Percentiles rank a stretch among this genome's conserved stretches.
phyloP scores from a whole-genome alignment of 2,329 filamentous ascomycete species.

The Penicillium sp. region DNA sequence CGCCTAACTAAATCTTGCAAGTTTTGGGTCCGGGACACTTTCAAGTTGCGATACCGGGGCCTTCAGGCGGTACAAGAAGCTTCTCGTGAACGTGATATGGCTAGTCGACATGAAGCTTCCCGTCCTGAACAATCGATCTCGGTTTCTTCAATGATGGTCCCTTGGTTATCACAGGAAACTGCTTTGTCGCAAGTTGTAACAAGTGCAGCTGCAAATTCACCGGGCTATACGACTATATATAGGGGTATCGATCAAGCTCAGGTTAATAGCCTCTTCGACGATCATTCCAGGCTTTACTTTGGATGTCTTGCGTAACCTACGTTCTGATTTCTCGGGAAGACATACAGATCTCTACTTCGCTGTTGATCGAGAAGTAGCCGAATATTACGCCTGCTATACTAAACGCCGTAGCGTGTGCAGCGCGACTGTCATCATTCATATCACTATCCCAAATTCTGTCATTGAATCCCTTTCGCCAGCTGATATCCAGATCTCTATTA shows the following conservation, averaged over 20 bases:
- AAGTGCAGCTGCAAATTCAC: background rate
- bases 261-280: background rate
- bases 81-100: background rate
- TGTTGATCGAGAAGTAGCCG: background rate
- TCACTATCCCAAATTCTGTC: background rate
- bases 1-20: background rate
- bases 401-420: background rate
- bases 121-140: background rate
- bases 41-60: background rate
- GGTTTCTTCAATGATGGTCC: background rate
- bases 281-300: background rate
- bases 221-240: background rate
- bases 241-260: background rate
- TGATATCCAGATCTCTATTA: background rate
- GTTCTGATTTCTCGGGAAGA: background rate
- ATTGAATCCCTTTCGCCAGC: background rate
- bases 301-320: background rate
- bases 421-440: background rate
- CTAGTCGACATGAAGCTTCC: background rate
- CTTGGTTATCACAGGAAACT: background rate
- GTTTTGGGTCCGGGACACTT: background rate
- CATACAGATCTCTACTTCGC: background rate
- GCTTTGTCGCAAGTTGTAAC: background rate
- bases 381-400: background rate
- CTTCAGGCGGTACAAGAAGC: background rate